Percentiles rank a stretch among this genome's conserved stretches.
These are phyloP conservation scores for Phytopythium ostracodes DNA, from an alignment of 352 stramenopile genomes.

Conservation along the genomic window DNA sequence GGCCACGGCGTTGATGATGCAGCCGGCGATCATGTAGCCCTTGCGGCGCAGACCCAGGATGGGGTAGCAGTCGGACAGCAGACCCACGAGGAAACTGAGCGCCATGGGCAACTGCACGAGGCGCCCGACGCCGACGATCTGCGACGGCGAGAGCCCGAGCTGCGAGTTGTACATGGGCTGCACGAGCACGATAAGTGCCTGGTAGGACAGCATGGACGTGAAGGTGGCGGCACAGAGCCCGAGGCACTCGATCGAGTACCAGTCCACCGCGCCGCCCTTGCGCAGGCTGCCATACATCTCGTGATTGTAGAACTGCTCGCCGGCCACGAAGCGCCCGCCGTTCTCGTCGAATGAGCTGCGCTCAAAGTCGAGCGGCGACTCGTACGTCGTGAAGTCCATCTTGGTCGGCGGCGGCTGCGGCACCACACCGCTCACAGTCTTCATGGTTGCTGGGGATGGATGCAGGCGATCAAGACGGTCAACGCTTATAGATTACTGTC, in stretches of 20 bases:
- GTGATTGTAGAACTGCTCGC: conserved; percentile 73
- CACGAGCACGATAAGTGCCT: conserved; percentile 42
- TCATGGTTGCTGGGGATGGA: conserved; percentile 9
- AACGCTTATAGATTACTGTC: background rate
- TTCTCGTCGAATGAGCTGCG: conserved; percentile 31
- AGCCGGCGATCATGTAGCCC: conserved; percentile 89
- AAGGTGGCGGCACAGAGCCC: conserved; percentile 60
- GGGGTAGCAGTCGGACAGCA: conserved; percentile 89
- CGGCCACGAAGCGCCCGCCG: conserved; percentile 47
- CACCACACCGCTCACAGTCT: conserved; percentile 26
- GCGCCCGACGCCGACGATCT: conserved; percentile 44
- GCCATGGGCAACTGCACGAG: conserved; percentile 84
- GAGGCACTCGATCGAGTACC: conserved; percentile 55
- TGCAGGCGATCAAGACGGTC: background rate
- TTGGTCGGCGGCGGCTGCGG: conserved; percentile 22
- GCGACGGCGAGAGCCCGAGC: conserved; percentile 31
- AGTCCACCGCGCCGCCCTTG: conserved; percentile 52
- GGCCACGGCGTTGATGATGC: conserved; percentile 52
- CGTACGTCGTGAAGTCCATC: conserved; percentile 33
- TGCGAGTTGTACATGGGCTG: conserved; percentile 57
- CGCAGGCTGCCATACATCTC: conserved; percentile 65
- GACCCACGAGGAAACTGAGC: conserved; percentile 86
- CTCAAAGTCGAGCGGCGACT: conserved; percentile 34
- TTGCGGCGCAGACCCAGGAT: conserved; percentile 89
- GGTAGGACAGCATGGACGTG: conserved; percentile 67